Evolutionary conservation across 768 basidiomycete genomes (phyloP), one percentile per base, ranked within the genome.

Genomic region (Termitomyces sp.): DNA sequence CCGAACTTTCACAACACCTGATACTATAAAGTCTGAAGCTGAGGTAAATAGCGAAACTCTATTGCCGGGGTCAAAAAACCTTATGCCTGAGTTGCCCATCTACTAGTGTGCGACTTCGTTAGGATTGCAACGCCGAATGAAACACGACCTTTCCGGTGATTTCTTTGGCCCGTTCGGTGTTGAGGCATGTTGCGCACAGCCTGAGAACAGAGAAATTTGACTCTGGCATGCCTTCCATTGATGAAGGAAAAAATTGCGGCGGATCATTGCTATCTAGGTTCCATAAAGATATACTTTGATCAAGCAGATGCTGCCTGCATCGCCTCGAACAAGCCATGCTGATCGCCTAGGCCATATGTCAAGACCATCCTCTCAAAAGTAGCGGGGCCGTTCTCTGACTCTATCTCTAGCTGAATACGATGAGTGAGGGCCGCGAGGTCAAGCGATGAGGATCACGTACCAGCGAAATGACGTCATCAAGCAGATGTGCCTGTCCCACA

Each of bases 391-490:
- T 75, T 73, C 4, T 81, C 74, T 0, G 83, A 68, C 61, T 89
- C 89, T n/a, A 95, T 80, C 83, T 95, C 71, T 36, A 75, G 70
- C 73, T 75, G 49, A 4, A 38, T 25, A 31, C 40, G 31, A 25
- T 47, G 14, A 69, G 31, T 15, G 17, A 10, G 11, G 25, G 40
- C 20, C 11, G 17, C 25, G 40, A 34, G 5, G 5, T 29, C 11
- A 25, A 37, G 15, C 17, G 5, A n/a, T 15, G 5, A 2, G 20
- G 42, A 8, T 7, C 69, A 29, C 83, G 42, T 45, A 95, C 94
- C 74, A 96, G 72, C 2, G 90, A 86, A 61, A 98, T 95, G 54
- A 98, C 72, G 73, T 97, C 94, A 66, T 98, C 96, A 9, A 99
- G 79, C 12, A 98, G 79, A 75, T 97, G 94, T 0, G 96, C 94